Percentiles rank a stretch among this genome's conserved stretches.
phyloP scores from a whole-genome alignment of 1,284 basidiomycete genomes.

The Leccinum subspadiceum region DNA sequence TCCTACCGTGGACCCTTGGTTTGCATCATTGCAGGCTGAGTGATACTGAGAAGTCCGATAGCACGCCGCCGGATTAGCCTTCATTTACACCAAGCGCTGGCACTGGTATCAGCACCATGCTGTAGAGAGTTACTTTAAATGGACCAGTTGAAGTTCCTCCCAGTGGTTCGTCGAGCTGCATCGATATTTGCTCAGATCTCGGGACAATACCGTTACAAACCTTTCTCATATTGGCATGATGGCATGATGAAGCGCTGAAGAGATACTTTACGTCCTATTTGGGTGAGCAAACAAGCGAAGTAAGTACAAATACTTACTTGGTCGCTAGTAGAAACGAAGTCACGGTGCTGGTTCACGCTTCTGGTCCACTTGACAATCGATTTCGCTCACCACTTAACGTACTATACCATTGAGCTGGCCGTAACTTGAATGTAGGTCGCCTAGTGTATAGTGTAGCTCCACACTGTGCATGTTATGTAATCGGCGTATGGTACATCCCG shows the following conservation, averaged over 20 bases:
- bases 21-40: neutral
- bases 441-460: neutral
- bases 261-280: conserved; percentile 1
- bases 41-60: neutral
- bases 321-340: neutral
- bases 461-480: conserved; percentile 13
- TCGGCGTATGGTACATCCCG: neutral
- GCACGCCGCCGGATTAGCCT: conserved; percentile 1
- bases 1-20: neutral
- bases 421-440: neutral
- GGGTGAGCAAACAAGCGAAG: neutral
- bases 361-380: neutral
- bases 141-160: neutral
- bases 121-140: conserved; percentile 18
- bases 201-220: neutral
- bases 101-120: conserved; percentile 28
- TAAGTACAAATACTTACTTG: neutral
- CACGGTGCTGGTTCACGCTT: neutral
- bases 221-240: neutral
- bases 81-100: conserved; percentile 9
- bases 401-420: neutral
- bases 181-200: neutral
- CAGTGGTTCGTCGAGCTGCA: neutral
- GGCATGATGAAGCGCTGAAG: neutral
- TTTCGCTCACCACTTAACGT: neutral